A percentile compares a stretch with the other conserved stretches of the same genome.
Evolutionary conservation across 2,329 filamentous ascomycete species (phyloP).

Genomic region (Diaporthe sp.): DNA sequence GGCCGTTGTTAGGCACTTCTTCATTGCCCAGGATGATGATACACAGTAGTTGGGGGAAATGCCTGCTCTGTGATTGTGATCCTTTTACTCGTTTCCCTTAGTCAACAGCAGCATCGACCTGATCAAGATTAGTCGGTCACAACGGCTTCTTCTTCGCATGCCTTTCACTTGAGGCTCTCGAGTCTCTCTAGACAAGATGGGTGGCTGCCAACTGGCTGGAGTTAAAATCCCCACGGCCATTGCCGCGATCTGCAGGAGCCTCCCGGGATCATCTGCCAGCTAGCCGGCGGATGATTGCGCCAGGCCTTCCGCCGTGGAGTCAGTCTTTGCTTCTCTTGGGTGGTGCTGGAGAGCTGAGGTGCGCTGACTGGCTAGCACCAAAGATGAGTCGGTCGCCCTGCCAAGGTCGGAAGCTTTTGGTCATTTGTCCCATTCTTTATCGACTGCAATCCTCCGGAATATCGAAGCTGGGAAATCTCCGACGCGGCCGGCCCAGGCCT

Average conservation of each 20-base stretch:
- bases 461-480: slow-evolving; percentile 36
- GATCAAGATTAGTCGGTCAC: not conserved
- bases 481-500: slow-evolving; percentile 32
- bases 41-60: not conserved
- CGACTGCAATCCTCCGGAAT: slow-evolving; percentile 32
- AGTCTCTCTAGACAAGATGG: not conserved
- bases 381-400: not conserved
- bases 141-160: not conserved
- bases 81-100: not conserved
- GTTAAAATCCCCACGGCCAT: slow-evolving; percentile 8
- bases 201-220: slow-evolving; percentile 23
- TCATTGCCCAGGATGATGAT: not conserved
- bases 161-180: not conserved
- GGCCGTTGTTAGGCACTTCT: slow-evolving; percentile 5
- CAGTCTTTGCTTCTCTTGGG: not conserved
- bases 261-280: slow-evolving; percentile 9
- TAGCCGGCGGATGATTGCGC: slow-evolving; percentile 25
- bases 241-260: slow-evolving; percentile 28
- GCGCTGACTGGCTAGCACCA: slow-evolving; percentile 11
- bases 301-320: slow-evolving; percentile 1
- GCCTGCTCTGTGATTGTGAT: not conserved
- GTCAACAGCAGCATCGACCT: not conserved
- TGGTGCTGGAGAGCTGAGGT: not conserved
- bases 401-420: slow-evolving; percentile 18
- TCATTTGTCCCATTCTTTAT: slow-evolving; percentile 21